Evolutionary conservation across 192 early-diverging fungal species (phyloP), one percentile per base, ranked within the genome.

Genomic region (Podila minutissima): DNA sequence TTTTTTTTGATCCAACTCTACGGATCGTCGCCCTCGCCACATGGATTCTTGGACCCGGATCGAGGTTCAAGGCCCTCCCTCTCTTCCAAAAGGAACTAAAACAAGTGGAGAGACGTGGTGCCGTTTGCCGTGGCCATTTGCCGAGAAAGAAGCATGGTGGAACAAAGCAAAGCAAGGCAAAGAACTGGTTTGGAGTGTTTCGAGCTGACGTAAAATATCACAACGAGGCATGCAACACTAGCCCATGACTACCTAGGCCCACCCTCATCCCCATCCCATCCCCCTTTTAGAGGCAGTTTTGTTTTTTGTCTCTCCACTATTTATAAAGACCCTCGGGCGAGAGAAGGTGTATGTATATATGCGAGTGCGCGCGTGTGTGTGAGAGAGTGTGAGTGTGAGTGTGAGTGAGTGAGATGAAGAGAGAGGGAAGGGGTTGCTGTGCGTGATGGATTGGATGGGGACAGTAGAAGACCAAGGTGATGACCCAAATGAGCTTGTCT

Each of bases 151-250:
- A 22, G 17, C 24, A 3, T 55, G 53, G 22, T 26, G n/a, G 53
- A 24, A 26, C 13, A 17, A 20, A 15, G 51, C 22, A 53, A 24
- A 9, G 51, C 17, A 22, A 53, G 6, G 51, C 51, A 53, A 53
- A 22, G 22, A 53, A 24, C 51, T 24, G 24, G 20, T 55, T 55
- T 55, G 20, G 53, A 24, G n/a, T 26, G 20, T 55, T 55, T 55
- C 53, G n/a, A 26, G 53, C 53, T 55, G 53, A 55, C 53, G 53
- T 55, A 55, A 55, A 55, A 55, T 24, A 55, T 55, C n/a, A 55
- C 20, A 55, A 55, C 6, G 24, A 26, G 24, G 4, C 20, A 26
- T n/a, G n/a, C n/a, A 55, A 51, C 20, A 55, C n/a, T 24, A 55
- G 24, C 24, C 22, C 53, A 55, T 26, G 53, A 55, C 53, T 55